These are phyloP conservation scores for Escovopsis sp. DNA, from an alignment of 2,329 filamentous ascomycete genomes.

Conservation along the genomic window DNA sequence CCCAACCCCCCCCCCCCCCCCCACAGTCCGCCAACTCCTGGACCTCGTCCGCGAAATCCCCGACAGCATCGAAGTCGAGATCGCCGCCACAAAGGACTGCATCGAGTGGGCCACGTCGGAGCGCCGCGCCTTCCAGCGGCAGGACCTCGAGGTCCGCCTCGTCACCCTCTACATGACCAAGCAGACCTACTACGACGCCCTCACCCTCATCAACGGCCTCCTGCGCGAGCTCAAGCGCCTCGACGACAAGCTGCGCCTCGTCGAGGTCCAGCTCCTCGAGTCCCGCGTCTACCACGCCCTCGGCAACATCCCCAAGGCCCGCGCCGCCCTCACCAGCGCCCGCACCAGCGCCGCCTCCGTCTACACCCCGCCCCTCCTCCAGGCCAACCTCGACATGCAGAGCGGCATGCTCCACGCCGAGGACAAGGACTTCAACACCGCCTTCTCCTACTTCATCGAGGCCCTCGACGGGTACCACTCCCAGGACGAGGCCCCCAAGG, in stretches of 20 bases:
- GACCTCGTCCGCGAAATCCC: constrained; percentile 91
- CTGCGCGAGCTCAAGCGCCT: constrained; percentile 94
- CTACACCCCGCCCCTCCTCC: constrained; percentile 87
- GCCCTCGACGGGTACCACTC: constrained; percentile 92
- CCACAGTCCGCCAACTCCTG: constrained; percentile 79
- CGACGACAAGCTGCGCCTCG: constrained; percentile 94
- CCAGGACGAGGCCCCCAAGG: constrained; percentile 74
- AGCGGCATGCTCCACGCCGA: constrained; percentile 97
- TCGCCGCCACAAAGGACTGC: constrained; percentile 91
- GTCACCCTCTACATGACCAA: constrained; percentile 94
- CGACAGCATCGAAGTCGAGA: constrained; percentile 86
- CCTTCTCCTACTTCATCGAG: constrained; percentile 98
- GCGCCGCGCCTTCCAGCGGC: constrained; percentile 87
- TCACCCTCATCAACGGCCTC: constrained; percentile 91
- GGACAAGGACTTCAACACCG: constrained; percentile 97
- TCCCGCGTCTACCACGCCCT: constrained; percentile 95
- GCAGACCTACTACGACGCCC: constrained; percentile 91
- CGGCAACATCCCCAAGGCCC: constrained; percentile 90
- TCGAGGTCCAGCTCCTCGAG: constrained; percentile 95
- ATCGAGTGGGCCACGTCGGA: constrained; percentile 98
- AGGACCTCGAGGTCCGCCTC: constrained; percentile 93
- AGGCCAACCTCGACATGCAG: constrained; percentile 97
- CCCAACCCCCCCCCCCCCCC: background rate
- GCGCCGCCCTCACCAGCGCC: constrained; percentile 85
- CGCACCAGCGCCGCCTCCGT: constrained; percentile 92